Evolutionary conservation across 2,329 filamentous ascomycete genomes (phyloP).

Genomic region (Fusarium setosum): DNA sequence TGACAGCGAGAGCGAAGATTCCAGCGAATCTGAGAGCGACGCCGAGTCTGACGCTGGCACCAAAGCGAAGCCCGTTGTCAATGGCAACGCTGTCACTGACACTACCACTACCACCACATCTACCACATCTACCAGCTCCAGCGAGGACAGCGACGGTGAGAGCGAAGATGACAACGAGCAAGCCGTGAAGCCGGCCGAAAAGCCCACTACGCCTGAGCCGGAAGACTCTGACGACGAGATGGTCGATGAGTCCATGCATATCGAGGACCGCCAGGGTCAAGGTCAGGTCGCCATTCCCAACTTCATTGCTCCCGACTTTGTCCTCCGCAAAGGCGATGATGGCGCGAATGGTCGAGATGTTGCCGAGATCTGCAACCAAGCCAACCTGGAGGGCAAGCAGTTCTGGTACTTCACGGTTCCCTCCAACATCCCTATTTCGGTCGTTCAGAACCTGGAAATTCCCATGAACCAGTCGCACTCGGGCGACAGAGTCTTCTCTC

Average conservation of each 20-base stretch:
- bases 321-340: conserved; percentile 60
- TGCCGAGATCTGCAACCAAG: conserved; percentile 66
- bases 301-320: conserved; percentile 64
- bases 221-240: conserved; percentile 46
- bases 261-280: conserved; percentile 46
- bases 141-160: conserved; percentile 40
- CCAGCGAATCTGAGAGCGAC: conserved; percentile 45
- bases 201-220: conserved; percentile 27
- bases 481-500: conserved; percentile 66
- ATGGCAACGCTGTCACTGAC: conserved; percentile 18
- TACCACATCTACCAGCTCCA: conserved; percentile 34
- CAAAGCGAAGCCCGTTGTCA: conserved; percentile 31
- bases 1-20: conserved; percentile 44
- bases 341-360: conserved; percentile 57
- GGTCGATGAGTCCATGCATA: conserved; percentile 54
- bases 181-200: conserved; percentile 14
- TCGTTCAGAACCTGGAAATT: conserved; percentile 73
- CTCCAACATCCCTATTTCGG: conserved; percentile 73
- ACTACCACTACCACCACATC: too few relatives aligned
- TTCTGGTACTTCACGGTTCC: conserved; percentile 86
- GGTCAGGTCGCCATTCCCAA: conserved; percentile 55
- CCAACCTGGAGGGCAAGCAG: conserved; percentile 75
- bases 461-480: conserved; percentile 65
- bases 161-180: conserved; percentile 37
- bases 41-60: conserved; percentile 34